Evolutionary conservation across 1,284 basidiomycete genomes (phyloP), one percentile per base, ranked within the genome.

Genomic region (Apiotrichum domesticum): DNA sequence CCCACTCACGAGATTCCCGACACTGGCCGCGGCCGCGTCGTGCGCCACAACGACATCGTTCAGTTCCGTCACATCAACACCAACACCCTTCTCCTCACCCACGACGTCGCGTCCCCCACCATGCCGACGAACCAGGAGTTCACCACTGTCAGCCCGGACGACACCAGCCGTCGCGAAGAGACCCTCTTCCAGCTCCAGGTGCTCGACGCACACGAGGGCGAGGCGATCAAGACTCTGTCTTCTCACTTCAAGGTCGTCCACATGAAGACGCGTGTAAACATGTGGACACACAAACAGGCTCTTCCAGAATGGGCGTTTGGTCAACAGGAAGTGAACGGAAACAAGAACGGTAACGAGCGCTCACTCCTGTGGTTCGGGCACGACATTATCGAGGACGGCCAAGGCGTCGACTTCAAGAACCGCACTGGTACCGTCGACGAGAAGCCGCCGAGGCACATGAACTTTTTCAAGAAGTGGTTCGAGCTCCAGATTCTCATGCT

Each of bases 121-220:
- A 96, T 94, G 87, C 85, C 95, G 8, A 98, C 96, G 42, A 98
- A 98, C 76, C 92, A 97, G 74, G 96, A 99, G 76, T 94, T 98
- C 75, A 99, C 94, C 3, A 95, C 93, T 1, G 86, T 86, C 83
- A 75, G 85, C 10, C 85, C 83, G 64, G 85, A 90, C 64, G 77
- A 83, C 57, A 69, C 74, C 29, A 80, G 82, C 4, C 82, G 87
- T 42, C 82, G 87, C 71, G 90, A 93, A 66, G 93, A 96, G 61
- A 96, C 92, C 0, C 79, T 90, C 13, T 97, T 96, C 82, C 80
- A 84, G 66, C 69, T 97, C 21, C 74, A 82, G 10, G 79, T 97
- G 42, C 78, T 82, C 46, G 88, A 92, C 50, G 86, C 81, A 0
- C 80, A 84, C 62, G 83, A 87, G 35, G 88, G 87, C 11, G 84